These are phyloP conservation scores for Themeda triandra DNA, from an alignment of 176 grass and related monocot genomes.

Conservation along the genomic window DNA sequence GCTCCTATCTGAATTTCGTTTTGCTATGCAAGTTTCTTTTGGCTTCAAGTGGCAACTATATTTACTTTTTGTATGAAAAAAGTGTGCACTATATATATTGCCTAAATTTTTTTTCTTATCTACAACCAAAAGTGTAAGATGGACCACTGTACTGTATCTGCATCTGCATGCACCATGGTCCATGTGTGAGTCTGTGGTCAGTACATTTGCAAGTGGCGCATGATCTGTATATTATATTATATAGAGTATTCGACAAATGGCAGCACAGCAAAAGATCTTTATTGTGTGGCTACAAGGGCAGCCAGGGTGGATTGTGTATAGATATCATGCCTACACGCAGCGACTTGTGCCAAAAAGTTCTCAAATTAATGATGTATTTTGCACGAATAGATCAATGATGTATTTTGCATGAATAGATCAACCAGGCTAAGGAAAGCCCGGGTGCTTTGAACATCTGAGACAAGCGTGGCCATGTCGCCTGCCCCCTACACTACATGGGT, in stretches of 20 bases:
- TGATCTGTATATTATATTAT: neutral
- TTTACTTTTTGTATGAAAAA: neutral
- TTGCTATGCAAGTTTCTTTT: neutral
- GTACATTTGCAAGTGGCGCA: neutral
- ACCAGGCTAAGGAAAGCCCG: too few species aligned
- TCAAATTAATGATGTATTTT: neutral
- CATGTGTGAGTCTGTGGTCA: conserved; percentile 13
- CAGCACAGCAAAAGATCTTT: conserved; percentile 43
- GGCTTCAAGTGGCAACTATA: neutral
- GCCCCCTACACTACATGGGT: too few species aligned
- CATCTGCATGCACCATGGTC: neutral
- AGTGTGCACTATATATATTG: neutral
- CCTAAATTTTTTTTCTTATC: neutral
- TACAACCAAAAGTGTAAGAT: conserved; percentile 15
- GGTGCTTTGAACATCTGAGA: too few species aligned
- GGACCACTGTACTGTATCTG: neutral
- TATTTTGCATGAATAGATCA: too few species aligned
- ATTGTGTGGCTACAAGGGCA: conserved; percentile 30
- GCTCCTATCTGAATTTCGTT: too few species aligned
- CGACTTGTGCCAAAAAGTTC: conserved; percentile 24
- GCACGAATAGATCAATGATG: neutral
- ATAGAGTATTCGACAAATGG: neutral
- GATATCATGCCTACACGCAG: neutral
- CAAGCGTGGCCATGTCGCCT: too few species aligned
- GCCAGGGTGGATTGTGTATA: too few species aligned